Base-by-base conservation (phyloP, 2,329 filamentous ascomycete genomes). In the Chrysoporthe austroafricana region DNA sequence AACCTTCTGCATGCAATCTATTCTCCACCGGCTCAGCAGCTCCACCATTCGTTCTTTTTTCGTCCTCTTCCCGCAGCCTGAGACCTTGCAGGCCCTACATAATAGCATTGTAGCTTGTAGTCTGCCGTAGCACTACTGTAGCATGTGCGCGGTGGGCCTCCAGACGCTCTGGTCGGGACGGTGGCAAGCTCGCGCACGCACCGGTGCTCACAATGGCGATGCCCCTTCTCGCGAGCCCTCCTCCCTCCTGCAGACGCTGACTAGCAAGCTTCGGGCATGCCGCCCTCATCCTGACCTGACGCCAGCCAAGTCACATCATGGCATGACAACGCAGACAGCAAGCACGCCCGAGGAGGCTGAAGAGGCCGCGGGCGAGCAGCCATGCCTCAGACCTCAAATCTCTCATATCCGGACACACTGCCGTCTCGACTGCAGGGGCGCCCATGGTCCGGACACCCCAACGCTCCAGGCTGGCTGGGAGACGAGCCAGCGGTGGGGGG, bases 1-100 rank as follows among this genome's bases (percentile, higher is more conserved):
- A 39, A 39, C 36, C 36, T 39, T 39, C 54, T 57, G 54, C 54
- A 57, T 57, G 54, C 34, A 57, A 57, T 57, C n/a, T 11, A 11
- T 57, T 57, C 54, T 39, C 54, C 34, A 39, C 32, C 34, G 36
- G 21, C 48, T 16, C 34, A 39, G 6, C 32, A 57, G 18, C 54
- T 56, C 52, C 34, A 14, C 18, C 54, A 18, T 39, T 57, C 9
- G 34, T n/a, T 57, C 54, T 57, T n/a, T 57, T 57, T n/a, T 39
- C 1, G 32, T 11, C 54, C 8, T 18, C 54, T 18, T 18, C 32
- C 32, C 26, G 14, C 21, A 32, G 13, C 50, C n/a, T 7, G n/a
- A 52, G 50, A 39, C 54, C 34, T 39, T 57, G 26, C 54, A 57
- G 16, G 54, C 7, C 14, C 52, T 36, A 26, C 26, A 26, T 26